Base-by-base conservation (phyloP, 1,284 basidiomycete genomes). In the Puccinia coronata region DNA sequence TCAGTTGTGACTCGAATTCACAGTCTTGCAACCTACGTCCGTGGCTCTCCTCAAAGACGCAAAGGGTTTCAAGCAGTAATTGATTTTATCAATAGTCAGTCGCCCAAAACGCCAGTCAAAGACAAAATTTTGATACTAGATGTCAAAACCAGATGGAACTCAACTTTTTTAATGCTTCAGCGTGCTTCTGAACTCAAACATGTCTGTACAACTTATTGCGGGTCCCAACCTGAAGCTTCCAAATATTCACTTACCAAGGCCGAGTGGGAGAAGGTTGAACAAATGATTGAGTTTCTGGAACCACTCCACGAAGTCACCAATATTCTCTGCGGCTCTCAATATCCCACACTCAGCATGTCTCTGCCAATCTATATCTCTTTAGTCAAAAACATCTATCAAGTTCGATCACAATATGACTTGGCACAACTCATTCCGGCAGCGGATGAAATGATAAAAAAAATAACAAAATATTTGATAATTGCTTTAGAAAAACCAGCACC, bases 321-420 rank as follows among this genome's bases (percentile, higher is more conserved):
- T 31, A 61, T 61, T 18, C n/a, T 74, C 31, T 74, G 72, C 49
- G 16, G 28, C 25, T 74, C 72, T 39, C 36, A 74, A 39, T 74
- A 74, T 57, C 72, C 72, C 9, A 74, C 72, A 14, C 36, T 74
- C n/a, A 72, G 20, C 31, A 25, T 43, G 12, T 20, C 72, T 14
- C 9, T 74, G 18, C 72, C 72, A 20, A n/a, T 74, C 18, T 74
- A 57, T 31, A 74, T 74, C 6, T 57, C 51, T 0, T 34, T 74
- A 6, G 34, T 74, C 53, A 74, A 51, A 31, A 41, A 31, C 8
- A 2, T 47, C 12, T n/a, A 41, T 4, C 9, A 39, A 11, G 5
- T 23, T 39, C 20, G 34, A 39, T 28, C 25, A 2, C 4, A 3
- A 5, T 67, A 67, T 28, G n/a, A 67, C 23, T 3, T 25, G 6